Conservation (phyloP, 176 grass and related monocot species). For the Ensete glaucum region DNA sequence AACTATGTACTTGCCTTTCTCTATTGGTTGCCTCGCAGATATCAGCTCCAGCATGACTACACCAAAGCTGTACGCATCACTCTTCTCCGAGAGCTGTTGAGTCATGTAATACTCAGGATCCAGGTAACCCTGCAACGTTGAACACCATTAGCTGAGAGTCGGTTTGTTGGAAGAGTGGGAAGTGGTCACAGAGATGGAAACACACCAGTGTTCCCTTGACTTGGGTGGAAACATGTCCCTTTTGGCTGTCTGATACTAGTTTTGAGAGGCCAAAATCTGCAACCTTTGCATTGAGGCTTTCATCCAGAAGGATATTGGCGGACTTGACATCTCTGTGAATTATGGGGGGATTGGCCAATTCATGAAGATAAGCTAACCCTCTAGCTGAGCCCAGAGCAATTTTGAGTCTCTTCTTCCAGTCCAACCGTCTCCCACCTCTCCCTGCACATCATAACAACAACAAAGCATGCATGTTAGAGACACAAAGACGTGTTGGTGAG, state of each 20-base stretch:
- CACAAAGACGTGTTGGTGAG: background rate
- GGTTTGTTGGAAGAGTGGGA: background rate
- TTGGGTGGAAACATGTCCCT: slow-evolving; percentile 9
- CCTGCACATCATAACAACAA: background rate
- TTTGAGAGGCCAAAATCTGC: slow-evolving; percentile 21
- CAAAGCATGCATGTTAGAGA: background rate
- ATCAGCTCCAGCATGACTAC: slow-evolving; percentile 56
- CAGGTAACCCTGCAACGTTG: slow-evolving; percentile 42
- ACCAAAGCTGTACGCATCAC: slow-evolving; percentile 57
- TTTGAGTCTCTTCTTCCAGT: slow-evolving; percentile 12
- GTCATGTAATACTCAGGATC: slow-evolving; percentile 73
- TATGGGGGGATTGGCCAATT: slow-evolving; percentile 20
- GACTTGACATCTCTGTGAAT: slow-evolving; percentile 23
- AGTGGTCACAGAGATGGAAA: background rate
- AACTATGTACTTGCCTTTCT: slow-evolving; percentile 55
- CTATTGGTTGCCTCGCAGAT: slow-evolving; percentile 41
- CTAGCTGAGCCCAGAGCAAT: slow-evolving; percentile 14
- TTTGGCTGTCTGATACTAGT: slow-evolving; percentile 10
- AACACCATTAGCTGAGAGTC: background rate
- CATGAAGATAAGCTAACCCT: slow-evolving; percentile 20
- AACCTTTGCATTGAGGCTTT: slow-evolving; percentile 12
- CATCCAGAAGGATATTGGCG: slow-evolving; percentile 16
- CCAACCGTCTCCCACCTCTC: background rate
- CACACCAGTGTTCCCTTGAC: slow-evolving; percentile 21
- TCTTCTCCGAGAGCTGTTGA: slow-evolving; percentile 57